Base-by-base conservation (phyloP, 257 asterid species). In the Eustoma russellianum region DNA sequence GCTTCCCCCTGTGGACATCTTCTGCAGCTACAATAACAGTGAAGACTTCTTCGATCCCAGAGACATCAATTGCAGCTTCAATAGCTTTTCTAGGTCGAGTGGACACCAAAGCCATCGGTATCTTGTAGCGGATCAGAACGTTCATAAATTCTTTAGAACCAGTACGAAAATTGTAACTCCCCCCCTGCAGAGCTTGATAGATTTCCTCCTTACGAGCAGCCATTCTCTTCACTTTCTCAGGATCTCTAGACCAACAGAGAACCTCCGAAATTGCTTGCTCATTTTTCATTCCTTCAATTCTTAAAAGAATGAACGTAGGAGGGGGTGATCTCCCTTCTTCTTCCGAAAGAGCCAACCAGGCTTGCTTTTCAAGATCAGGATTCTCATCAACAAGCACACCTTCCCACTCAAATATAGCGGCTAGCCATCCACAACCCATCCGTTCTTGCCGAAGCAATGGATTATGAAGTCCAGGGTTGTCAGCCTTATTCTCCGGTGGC, bases 401-500 rank as follows among this genome's bases (percentile, higher is more conserved):
- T 62, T 91, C 98, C 96, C 94, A 91, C 64, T 91, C 98, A 51
- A 91, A 91, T 64, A 91, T 75, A 52, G 85, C 98, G 46, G 91
- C 95, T 62, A 91, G 67, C 98, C 98, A 91, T 24, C 98, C 96
- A 60, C 91, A 77, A 30, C 98, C 96, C 96, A 91, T 84, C 57
- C 95, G 77, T 59, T 87, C 95, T 46, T 82, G 98, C 3, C 98
- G 73, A 72, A 92, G 90, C 73, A 92, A 63, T 2, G 98, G 98
- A 56, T 92, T 92, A 30, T 74, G 81, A 52, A 92, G 93, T 0
- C 79, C 67, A 9, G 97, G 91, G 50, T 77, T 83, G 59, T 88
- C 98, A 0, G 94, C 95, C 73, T 73, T 88, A 56, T 92, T 88
- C 63, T 71, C 74, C 3, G 97, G 95, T 15, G 98, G 95, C 97